Base-by-base conservation (phyloP, 345 rosid species). In the Anastatica hierochuntica region DNA sequence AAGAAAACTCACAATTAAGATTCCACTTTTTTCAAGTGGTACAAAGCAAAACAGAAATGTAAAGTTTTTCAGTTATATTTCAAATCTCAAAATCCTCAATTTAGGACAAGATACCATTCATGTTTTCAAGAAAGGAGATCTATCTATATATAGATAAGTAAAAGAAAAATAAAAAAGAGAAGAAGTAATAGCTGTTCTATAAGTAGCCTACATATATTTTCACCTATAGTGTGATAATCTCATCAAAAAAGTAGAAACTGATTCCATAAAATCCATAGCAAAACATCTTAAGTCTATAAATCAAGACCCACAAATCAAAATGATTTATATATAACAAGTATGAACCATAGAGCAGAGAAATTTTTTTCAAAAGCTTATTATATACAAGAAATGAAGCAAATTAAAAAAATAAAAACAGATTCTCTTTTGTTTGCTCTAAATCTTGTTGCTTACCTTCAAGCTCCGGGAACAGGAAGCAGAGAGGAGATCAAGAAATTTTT, bases 71-170 rank as follows among this genome's bases (percentile, higher is more conserved):
- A 49, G 66, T 50, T 31, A 50, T 38, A 34, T 14, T 41, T 12
- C 43, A 2, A 60, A 14, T 61, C 50, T 50, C 36, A 61, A 33
- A 61, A 35, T 24, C 35, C 15, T 40, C 15, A 56, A 64, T 48
- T 58, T 49, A 39, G 47, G 58, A 56, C 52, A 56, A 34, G 45
- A 49, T 39, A 49, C 15, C 24, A 49, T 41, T 42, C 58, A 57
- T n/a, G 50, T 48, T 39, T 55, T 47, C 10, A 40, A 18, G 20
- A 49, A 49, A 57, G n/a, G 53, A 65, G 70, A 65, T 65, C 59
- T 56, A 65, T 65, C 58, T 56, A 56, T 23, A 19, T 5, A 50
- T 57, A 49, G 38, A 56, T 46, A 29, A 27, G 29, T 23, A 24
- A 26, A 3, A 36, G 17, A 49, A n/a, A n/a, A n/a, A n/a, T n/a